Evolutionary conservation across 1,139 yeast species (phyloP).

Genomic region (Saccharomyces pastorianus): DNA sequence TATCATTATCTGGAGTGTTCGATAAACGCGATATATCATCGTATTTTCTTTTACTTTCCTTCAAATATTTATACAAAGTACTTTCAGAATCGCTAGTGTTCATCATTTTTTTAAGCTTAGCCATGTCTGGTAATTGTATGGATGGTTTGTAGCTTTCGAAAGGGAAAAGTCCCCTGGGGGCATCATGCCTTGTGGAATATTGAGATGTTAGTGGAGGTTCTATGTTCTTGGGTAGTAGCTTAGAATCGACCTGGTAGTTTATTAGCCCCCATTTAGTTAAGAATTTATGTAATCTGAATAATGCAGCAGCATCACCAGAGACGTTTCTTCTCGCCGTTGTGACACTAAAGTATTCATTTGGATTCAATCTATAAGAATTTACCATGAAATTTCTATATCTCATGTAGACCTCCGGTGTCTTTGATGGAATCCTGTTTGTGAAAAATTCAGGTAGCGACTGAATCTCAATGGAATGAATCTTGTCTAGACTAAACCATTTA

Average conservation of each 20-base stretch:
- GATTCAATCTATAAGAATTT: constrained; percentile 84
- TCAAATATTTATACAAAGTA: constrained; percentile 19
- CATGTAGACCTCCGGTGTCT: constrained; percentile 80
- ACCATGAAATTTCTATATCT: constrained; percentile 92
- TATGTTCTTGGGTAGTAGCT: constrained; percentile 54
- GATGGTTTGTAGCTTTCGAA: constrained; percentile 70
- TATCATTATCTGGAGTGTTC: not conserved
- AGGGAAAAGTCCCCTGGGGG: constrained; percentile 92
- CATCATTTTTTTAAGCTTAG: constrained; percentile 47
- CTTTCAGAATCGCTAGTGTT: constrained; percentile 23
- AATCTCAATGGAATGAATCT: constrained; percentile 53
- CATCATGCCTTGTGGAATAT: constrained; percentile 64
- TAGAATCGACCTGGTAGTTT: constrained; percentile 78
- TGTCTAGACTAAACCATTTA: constrained; percentile 76
- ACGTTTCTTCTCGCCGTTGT: constrained; percentile 92
- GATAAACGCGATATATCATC: not conserved
- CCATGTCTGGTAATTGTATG: constrained; percentile 45
- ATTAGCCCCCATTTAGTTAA: constrained; percentile 94
- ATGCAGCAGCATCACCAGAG: constrained; percentile 92
- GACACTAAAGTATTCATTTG: constrained; percentile 83
- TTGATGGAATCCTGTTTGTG: constrained; percentile 62
- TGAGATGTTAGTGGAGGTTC: constrained; percentile 72
- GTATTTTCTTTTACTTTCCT: constrained; percentile 12
- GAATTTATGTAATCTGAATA: constrained; percentile 83
- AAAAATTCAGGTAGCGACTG: constrained; percentile 90